Base-by-base conservation (phyloP, 176 grass and related monocot genomes). In the Eragrostis nindensis region DNA sequence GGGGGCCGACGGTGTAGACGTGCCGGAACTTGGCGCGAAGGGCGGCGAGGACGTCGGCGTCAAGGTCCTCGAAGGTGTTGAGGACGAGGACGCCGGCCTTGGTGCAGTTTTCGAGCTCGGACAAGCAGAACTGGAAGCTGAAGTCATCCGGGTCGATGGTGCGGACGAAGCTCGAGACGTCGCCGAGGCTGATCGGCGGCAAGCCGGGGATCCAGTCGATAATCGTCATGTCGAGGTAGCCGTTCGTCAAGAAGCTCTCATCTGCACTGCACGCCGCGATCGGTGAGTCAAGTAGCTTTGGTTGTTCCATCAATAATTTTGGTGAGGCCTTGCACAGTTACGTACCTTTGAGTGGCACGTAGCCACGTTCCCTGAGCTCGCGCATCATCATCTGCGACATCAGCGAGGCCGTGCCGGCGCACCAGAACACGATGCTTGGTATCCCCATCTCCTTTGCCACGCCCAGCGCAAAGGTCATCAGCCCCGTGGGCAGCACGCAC, bases 311-410 rank as follows among this genome's bases (percentile, higher is more conserved):
- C n/a, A n/a, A n/a, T n/a, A n/a, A n/a, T n/a, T n/a, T n/a, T n/a
- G n/a, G n/a, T n/a, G n/a, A n/a, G n/a, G n/a, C n/a, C 32, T 36
- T 36, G 32, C 32, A 36, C 32, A 4, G 4, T 36, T 71, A 85
- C 83, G 75, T 85, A 85, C 83, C 83, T 85, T 79, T 55, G 43
- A 79, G 75, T 24, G 83, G 75, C 14, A 76, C 1, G 16, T 79
- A 85, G 10, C 75, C 75, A 54, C 75, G 71, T 16, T 70, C 44
- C 42, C 24, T 15, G 66, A 85, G 75, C 66, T 79, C 75, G 16
- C n/a, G 42, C 27, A 71, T 8, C 27, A 39, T 25, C 50, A 86
- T 39, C 5, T 40, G n/a, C 11, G 43, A 25, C 40, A 79, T 77
- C 8, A 86, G 57, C 26, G 75, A 46, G 4, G 75, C 68, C 2